Percentiles rank a stretch among this genome's conserved stretches.
These are phyloP conservation scores for Pestalotiopsis sp. DNA, from an alignment of 2,329 filamentous ascomycete species.

Conservation along the genomic window DNA sequence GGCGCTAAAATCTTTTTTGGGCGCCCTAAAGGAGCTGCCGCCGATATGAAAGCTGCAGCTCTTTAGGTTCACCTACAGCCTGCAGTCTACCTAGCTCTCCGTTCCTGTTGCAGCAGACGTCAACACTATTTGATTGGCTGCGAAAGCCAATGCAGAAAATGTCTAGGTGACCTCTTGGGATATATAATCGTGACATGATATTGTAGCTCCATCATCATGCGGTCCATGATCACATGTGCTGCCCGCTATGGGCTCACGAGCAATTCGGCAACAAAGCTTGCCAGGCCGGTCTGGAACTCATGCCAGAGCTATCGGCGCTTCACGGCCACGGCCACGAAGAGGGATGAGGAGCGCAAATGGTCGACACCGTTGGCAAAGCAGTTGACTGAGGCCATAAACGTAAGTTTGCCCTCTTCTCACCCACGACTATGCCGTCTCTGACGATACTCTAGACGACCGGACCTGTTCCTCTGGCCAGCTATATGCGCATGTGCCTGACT, in stretches of 20 bases:
- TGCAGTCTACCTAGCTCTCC: not conserved
- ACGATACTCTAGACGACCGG: constrained; percentile 65
- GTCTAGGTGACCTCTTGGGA: not conserved
- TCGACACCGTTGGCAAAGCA: constrained; percentile 91
- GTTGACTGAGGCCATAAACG: constrained; percentile 83
- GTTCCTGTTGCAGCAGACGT: not conserved
- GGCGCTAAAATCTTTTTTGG: constrained; percentile 4
- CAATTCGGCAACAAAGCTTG: constrained; percentile 19
- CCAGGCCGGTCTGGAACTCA: constrained; percentile 16
- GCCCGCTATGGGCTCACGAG: constrained; percentile 27
- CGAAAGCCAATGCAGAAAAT: not conserved
- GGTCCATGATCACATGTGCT: constrained; percentile 23
- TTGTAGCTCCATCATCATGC: constrained; percentile 27
- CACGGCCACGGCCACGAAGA: constrained; percentile 28
- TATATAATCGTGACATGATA: not conserved
- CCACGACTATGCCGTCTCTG: not conserved
- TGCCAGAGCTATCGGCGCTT: constrained; percentile 28
- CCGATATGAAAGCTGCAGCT: not conserved
- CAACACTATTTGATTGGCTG: constrained; percentile 4
- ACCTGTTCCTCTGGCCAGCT: constrained; percentile 87
- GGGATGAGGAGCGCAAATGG: constrained; percentile 66
- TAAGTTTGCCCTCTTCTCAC: constrained; percentile 40
- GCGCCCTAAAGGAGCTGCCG: not conserved
- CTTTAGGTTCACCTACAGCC: not conserved
- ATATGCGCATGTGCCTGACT: constrained; percentile 98